A percentile compares a stretch with the other conserved stretches of the same genome.
phyloP scores from a whole-genome alignment of 2,329 filamentous ascomycete genomes.

The Aspergillus japonicus region DNA sequence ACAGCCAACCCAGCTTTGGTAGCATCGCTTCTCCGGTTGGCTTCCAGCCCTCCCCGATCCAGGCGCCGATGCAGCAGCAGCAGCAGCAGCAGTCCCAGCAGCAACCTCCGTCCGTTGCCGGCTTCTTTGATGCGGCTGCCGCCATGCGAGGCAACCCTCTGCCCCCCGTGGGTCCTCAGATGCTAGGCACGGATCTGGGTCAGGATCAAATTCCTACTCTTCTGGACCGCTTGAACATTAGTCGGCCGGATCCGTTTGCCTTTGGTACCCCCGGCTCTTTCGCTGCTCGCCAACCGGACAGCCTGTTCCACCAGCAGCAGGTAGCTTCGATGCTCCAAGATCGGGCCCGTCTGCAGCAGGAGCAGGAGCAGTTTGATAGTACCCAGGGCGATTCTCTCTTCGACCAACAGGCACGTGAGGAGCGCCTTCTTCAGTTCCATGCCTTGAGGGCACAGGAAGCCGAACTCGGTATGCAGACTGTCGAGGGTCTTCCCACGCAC shows the following conservation, averaged over 20 bases:
- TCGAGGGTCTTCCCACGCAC: slow-evolving; percentile 44
- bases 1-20: slow-evolving; percentile 94
- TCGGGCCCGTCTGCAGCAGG: slow-evolving; percentile 59
- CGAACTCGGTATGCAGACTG: slow-evolving; percentile 37
- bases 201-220: slow-evolving; percentile 70
- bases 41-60: slow-evolving; percentile 61
- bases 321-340: slow-evolving; percentile 62
- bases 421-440: slow-evolving; percentile 81
- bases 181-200: slow-evolving; percentile 52
- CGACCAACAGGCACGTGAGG: slow-evolving; percentile 55
- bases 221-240: slow-evolving; percentile 65
- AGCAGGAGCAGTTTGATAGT: slow-evolving; percentile 57
- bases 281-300: slow-evolving; percentile 46
- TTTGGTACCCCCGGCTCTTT: slow-evolving; percentile 50
- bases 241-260: slow-evolving; percentile 50
- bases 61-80: slow-evolving; percentile 56
- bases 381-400: slow-evolving; percentile 45
- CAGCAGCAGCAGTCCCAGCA: slow-evolving; percentile 42
- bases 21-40: slow-evolving; percentile 86
- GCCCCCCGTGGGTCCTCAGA: slow-evolving; percentile 37
- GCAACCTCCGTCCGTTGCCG: slow-evolving; percentile 55
- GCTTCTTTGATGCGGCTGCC: slow-evolving; percentile 65
- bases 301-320: slow-evolving; percentile 54
- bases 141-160: slow-evolving; percentile 46
- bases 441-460: slow-evolving; percentile 73